Evolutionary conservation across 164 flowering plant genomes (phyloP), one percentile per base, ranked within the genome.

Genomic region (Liriodendron chinense): DNA sequence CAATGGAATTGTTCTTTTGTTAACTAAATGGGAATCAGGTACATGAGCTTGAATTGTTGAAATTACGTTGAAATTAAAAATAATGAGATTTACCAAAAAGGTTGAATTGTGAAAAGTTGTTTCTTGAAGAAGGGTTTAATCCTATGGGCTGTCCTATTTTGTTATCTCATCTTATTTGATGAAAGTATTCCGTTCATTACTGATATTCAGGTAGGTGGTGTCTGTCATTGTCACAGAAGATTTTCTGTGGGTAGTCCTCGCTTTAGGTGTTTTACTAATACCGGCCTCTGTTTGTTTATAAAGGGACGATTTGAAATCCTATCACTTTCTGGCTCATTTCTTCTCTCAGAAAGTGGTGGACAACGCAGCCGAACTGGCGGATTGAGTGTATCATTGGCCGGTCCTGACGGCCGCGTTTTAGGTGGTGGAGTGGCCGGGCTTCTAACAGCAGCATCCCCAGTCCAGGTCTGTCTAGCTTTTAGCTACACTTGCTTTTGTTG

Each of bases 341-440:
- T 89, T 76, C 86, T 88, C 61, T 79, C 91, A 0, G 97, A 94
- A 72, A 82, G 79, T 82, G 92, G 89, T 20, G 92, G 94, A 50
- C 94, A 87, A 71, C 84, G 91, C 57, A 94, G 90, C 83, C 82
- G 97, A 78, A 90, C 91, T 12, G 98, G 98, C 70, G 97, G 95
- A 5, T 72, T 94, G 79, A 94, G 95, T 74, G 92, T 90, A 47
- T 84, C 94, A 1, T 75, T 94, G 67, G 89, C 97, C 47, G 97
- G 95, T 56, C 92, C 96, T 21, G 96, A 94, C 86, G 97, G 98
- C 9, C 92, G 96, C 23, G 95, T 94, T 70, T 79, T 93, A 47
- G 98, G 98, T 68, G 98, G 98, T 78, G 82, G 92, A 63, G 97
- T 94, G 72, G 94, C 97, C 23, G 97, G 98, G 73, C 86, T 91